Conservation (phyloP, 2,329 filamentous ascomycete genomes). For the Nigrograna mackinnonii region DNA sequence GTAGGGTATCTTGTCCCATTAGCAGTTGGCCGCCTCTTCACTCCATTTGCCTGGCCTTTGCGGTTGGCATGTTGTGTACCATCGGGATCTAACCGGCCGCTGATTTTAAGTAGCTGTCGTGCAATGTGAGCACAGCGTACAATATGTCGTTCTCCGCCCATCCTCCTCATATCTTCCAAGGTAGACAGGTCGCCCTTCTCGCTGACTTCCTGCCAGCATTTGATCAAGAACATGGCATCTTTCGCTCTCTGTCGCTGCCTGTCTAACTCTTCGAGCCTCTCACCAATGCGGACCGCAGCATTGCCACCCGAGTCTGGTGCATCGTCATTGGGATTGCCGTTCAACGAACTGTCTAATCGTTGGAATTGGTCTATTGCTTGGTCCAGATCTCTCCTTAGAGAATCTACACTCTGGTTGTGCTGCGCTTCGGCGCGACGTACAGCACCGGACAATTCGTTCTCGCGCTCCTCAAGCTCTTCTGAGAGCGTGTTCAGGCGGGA, state of each 20-base stretch:
- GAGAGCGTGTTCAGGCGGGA: slow-evolving; percentile 71
- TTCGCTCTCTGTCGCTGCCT: slow-evolving; percentile 85
- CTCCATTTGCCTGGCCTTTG: slow-evolving; percentile 53
- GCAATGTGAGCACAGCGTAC: slow-evolving; percentile 93
- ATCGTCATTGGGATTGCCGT: slow-evolving; percentile 60
- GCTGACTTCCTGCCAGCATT: slow-evolving; percentile 95
- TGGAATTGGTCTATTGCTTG: slow-evolving; percentile 92
- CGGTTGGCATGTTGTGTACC: slow-evolving; percentile 53
- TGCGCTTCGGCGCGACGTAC: slow-evolving; percentile 90
- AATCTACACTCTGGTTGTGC: slow-evolving; percentile 88
- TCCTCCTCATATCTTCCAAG: slow-evolving; percentile 85
- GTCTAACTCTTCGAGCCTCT: slow-evolving; percentile 91
- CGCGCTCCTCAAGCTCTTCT: slow-evolving; percentile 84
- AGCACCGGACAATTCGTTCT: slow-evolving; percentile 87
- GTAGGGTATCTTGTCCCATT: slow-evolving; percentile 62
- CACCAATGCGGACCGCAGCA: slow-evolving; percentile 91
- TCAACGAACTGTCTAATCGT: slow-evolving; percentile 81
- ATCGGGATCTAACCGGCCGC: slow-evolving; percentile 80
- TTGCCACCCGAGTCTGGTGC: slow-evolving; percentile 71
- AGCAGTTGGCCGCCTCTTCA: slow-evolving; percentile 40
- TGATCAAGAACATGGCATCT: slow-evolving; percentile 92
- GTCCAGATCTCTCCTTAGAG: slow-evolving; percentile 85
- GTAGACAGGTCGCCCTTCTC: slow-evolving; percentile 84
- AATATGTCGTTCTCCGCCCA: slow-evolving; percentile 87
- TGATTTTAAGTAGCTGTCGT: slow-evolving; percentile 90